Conservation (phyloP, 1,139 yeast species). For the Suhomyces coccinellae region DNA sequence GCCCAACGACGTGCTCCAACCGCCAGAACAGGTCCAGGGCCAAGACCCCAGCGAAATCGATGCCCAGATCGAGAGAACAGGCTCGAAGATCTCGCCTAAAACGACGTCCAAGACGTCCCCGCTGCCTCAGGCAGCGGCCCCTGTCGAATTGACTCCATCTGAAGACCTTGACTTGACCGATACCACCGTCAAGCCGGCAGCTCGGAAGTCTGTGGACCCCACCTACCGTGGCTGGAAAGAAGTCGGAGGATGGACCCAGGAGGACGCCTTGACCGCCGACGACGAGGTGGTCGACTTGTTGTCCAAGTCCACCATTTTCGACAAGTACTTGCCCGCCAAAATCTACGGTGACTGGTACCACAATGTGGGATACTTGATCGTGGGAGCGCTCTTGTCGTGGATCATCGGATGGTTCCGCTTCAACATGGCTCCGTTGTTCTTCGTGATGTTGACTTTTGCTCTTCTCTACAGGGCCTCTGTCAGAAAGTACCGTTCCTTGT, state of each 20-base stretch:
- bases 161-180: slow-evolving; percentile 31
- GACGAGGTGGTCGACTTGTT: slow-evolving; percentile 71
- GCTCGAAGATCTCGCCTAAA: not conserved
- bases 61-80: slow-evolving; percentile 1
- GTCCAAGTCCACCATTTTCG: slow-evolving; percentile 67
- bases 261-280: slow-evolving; percentile 60
- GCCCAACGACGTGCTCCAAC: slow-evolving; percentile 19
- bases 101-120: not conserved
- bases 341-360: slow-evolving; percentile 97
- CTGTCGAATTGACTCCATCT: slow-evolving; percentile 14
- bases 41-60: slow-evolving; percentile 12
- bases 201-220: slow-evolving; percentile 59
- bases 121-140: not conserved
- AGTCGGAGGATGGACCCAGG: slow-evolving; percentile 81
- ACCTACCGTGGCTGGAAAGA: slow-evolving; percentile 91
- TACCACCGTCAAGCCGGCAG: slow-evolving; percentile 42
- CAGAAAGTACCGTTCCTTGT: slow-evolving; percentile 69
- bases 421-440: slow-evolving; percentile 77
- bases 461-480: slow-evolving; percentile 80
- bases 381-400: slow-evolving; percentile 74
- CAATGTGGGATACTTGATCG: slow-evolving; percentile 65
- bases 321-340: slow-evolving; percentile 65
- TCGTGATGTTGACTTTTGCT: slow-evolving; percentile 60
- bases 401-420: slow-evolving; percentile 74
- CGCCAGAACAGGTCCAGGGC: slow-evolving; percentile 17